These are phyloP conservation scores for Tardiomyces blankii DNA, from an alignment of 1,139 yeast genomes.

Conservation along the genomic window DNA sequence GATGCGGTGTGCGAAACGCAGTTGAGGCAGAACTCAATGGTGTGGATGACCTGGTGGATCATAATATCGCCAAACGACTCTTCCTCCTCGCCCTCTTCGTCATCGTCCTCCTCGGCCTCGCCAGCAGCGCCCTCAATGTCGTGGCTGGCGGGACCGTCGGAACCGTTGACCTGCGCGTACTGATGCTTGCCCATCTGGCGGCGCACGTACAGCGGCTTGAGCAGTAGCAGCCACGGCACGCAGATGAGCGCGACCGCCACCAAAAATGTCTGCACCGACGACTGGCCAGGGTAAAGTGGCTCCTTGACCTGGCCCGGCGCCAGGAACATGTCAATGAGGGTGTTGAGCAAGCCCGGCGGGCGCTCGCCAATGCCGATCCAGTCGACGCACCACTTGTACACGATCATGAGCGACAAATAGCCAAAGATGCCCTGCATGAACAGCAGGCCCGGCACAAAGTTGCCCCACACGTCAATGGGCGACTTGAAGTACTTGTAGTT, in stretches of 20 bases:
- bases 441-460: constrained; percentile 84
- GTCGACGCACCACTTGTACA: constrained; percentile 92
- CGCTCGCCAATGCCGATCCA: constrained; percentile 67
- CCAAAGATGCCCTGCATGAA: constrained; percentile 97
- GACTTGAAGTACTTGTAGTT: constrained; percentile 69
- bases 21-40: constrained; percentile 94
- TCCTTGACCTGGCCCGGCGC: constrained; percentile 87
- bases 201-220: constrained; percentile 71
- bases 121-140: constrained; percentile 12
- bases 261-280: constrained; percentile 61
- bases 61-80: constrained; percentile 84
- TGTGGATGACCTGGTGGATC: constrained; percentile 96
- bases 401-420: constrained; percentile 68
- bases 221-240: constrained; percentile 85
- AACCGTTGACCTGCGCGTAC: constrained; percentile 4
- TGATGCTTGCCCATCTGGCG: constrained; percentile 29
- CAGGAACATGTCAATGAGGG: constrained; percentile 92
- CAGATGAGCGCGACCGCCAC: constrained; percentile 72
- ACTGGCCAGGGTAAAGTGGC: constrained; percentile 75
- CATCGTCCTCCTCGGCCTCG: constrained; percentile 14
- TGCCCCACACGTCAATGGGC: constrained; percentile 77
- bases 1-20: constrained; percentile 98
- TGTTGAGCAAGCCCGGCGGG: constrained; percentile 89
- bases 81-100: constrained; percentile 24
- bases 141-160: constrained; percentile 10